Evolutionary conservation across 805 yeast species (phyloP), one percentile per base, ranked within the genome.

Genomic region (Wilhelminamyces savonicus): DNA sequence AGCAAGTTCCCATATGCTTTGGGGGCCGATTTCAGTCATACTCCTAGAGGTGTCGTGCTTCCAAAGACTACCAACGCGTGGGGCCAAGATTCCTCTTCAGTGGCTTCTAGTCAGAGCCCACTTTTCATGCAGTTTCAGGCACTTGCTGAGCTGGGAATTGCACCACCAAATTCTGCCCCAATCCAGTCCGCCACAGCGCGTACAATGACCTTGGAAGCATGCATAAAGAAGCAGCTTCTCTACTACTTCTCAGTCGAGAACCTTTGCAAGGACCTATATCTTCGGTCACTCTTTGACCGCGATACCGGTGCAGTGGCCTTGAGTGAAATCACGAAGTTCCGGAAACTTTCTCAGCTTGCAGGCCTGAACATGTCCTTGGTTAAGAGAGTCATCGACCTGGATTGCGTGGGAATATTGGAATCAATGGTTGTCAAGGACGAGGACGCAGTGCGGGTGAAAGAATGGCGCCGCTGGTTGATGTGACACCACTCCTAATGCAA

Each of bases 201-300:
- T n/a, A n/a, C n/a, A n/a, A n/a, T n/a, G n/a, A n/a, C n/a, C n/a
- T n/a, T n/a, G n/a, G n/a, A n/a, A n/a, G n/a, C n/a, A n/a, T n/a
- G 21, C 27, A 43, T 40, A 11, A 35, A 24, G 27, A 26, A 33
- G n/a, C 52, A 47, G 35, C 23, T 49, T 10, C 32, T 29, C 8
- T 45, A 48, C 27, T 50, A 49, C 32, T 46, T 50, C 21, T 49
- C 54, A 7, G 34, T 41, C 3, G 42, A 46, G 20, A 50, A 50
- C 31, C 32, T 50, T 17, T 28, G 45, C 31, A 45, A 43, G 32
- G 56, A 50, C 30, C 25, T 23, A 19, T 40, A 45, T 26, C 40
- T 50, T 16, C 29, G 52, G 16, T 34, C 39, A 1, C 30, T 48
- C 22, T 39, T 50, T 27, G 28, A 37, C 32, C 30, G 17, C 4